Conservation (phyloP, 495 filamentous ascomycete species). For the Penicillium canescens region DNA sequence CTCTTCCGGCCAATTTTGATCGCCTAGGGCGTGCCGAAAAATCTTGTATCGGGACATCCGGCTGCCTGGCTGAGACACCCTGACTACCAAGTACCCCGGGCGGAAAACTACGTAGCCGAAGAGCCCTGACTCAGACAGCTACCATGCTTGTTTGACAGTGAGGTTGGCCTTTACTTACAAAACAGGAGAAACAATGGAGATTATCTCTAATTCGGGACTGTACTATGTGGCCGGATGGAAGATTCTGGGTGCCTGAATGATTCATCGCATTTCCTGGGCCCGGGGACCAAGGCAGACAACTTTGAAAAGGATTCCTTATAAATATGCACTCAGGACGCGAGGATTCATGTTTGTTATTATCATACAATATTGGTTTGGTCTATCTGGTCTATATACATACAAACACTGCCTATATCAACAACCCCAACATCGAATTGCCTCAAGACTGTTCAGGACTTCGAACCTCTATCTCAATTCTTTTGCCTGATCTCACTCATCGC, state of each 20-base stretch:
- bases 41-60: neutral
- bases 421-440: neutral
- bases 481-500: neutral
- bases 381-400: conserved; percentile 5
- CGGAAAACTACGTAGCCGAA: neutral
- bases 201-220: neutral
- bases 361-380: neutral
- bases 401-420: neutral
- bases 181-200: neutral
- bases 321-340: neutral
- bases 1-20: neutral
- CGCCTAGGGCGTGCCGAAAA: neutral
- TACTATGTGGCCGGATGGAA: neutral
- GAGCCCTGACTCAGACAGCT: conserved; percentile 4
- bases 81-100: neutral
- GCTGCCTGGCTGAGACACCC: conserved; percentile 1
- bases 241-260: conserved; percentile 16
- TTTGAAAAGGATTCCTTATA: conserved; percentile 2
- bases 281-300: conserved; percentile 11
- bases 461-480: neutral
- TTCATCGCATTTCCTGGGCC: neutral
- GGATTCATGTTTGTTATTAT: neutral
- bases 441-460: neutral
- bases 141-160: conserved; percentile 2
- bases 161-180: neutral